phyloP scores from a whole-genome alignment of 768 basidiomycete genomes.

The Pisolithus orientalis region DNA sequence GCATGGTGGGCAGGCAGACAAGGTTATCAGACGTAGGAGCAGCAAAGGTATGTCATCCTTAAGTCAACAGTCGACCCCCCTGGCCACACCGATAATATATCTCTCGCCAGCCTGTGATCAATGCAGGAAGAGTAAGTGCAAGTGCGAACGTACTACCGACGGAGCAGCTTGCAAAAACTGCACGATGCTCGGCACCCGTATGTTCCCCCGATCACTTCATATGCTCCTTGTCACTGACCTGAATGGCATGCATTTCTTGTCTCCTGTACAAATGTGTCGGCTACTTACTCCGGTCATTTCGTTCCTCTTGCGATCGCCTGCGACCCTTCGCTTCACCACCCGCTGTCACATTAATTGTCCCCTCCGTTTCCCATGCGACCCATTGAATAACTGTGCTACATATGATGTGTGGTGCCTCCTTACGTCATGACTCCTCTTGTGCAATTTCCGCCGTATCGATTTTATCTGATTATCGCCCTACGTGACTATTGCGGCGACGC shows the following conservation, averaged over 20 bases:
- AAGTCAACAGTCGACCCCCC: neutral
- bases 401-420: neutral
- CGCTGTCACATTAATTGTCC: neutral
- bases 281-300: neutral
- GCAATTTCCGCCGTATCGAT: neutral
- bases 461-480: neutral
- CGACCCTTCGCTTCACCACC: neutral
- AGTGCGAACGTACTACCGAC: constrained; percentile 65
- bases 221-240: neutral
- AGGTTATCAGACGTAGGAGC: constrained; percentile 61
- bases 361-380: neutral
- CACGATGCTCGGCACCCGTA: constrained; percentile 64
- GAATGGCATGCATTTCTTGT: neutral
- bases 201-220: constrained; percentile 18
- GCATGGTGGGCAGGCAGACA: constrained; percentile 30
- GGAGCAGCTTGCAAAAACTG: constrained; percentile 73
- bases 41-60: constrained; percentile 54
- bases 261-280: neutral
- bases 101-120: constrained; percentile 67
- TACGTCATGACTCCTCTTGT: neutral
- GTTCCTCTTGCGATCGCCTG: neutral
- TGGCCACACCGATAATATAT: neutral
- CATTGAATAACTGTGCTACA: neutral
- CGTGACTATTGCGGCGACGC: neutral
- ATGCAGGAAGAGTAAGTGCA: constrained; percentile 86